Base-by-base conservation (phyloP, 2,329 filamentous ascomycete genomes). In the Venturia aucupariae region DNA sequence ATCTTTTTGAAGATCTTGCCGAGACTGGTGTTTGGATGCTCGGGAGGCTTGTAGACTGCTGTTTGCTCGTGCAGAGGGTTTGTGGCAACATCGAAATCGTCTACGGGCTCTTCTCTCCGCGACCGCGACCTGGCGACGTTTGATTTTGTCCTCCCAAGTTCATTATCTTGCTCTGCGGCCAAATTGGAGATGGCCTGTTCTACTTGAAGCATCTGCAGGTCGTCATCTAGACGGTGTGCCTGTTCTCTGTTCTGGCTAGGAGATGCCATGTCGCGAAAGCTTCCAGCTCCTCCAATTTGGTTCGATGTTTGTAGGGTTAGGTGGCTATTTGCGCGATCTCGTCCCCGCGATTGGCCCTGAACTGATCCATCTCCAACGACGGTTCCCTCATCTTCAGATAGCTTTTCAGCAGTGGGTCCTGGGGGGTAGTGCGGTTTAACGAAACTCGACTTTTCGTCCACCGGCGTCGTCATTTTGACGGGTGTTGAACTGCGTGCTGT, bases 51-150 rank as follows among this genome's bases (percentile, higher is more conserved):
- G 73, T 88, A 90, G 57, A 85, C 76, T 46, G 84, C 82, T 0
- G 85, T 80, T 70, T 84, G 84, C 71, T 89, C 86, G 69, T 90
- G 86, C 41, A 89, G 76, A 0, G 87, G 87, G 63, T 88, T 88
- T 3, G 87, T 89, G 27, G 84, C 83, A 57, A 81, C 79, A 67
- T 88, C 86, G 68, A 88, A 88, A 63, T 89, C 86, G 70, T 89
- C 86, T 3, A 87, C 75, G 2, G 81, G 80, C 24, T 87, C 84
- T 0, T 80, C 77, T 11, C 79, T 76, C 48, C 80, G 79, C 5
- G 82, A 84, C 59, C 83, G 78, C 4, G 81, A 79, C 17, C 79
- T 78, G 65, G 77, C 76, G 46, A 85, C 75, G 30, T 57, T 57
- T 2, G 82, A 82, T 32, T 73, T 70, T 1, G 73, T 74, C 27